Evolutionary conservation across 2,329 filamentous ascomycete genomes (phyloP).

Genomic region (Microdochium bolleyi): DNA sequence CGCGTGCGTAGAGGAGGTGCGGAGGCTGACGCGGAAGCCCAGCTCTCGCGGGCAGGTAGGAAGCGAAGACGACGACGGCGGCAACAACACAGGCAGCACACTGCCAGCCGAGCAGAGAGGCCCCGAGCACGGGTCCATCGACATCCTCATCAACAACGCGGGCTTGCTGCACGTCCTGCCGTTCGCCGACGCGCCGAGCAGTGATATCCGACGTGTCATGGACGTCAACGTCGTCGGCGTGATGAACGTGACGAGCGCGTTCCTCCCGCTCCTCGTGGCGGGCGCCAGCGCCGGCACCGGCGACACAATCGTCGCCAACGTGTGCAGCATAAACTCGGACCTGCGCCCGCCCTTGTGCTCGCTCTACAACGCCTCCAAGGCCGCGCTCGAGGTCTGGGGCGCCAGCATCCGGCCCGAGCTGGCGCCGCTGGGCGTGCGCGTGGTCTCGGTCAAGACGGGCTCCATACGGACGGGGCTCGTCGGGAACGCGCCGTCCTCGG

Average conservation of each 20-base stretch:
- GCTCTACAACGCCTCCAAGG: conserved; percentile 17
- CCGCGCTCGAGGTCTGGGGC: conserved; percentile 12
- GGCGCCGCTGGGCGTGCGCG: conserved; percentile 13
- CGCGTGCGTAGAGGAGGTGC: conserved; percentile 5
- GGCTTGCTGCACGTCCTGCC: conserved; percentile 10
- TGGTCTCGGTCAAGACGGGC: conserved; percentile 16
- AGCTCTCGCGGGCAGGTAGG: too few species aligned
- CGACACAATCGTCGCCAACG: conserved; percentile 10
- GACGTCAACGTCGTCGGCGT: conserved; percentile 13
- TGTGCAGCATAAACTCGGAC: conserved; percentile 12
- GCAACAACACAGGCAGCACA: not conserved
- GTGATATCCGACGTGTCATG: conserved; percentile 7
- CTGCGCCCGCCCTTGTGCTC: conserved; percentile 11
- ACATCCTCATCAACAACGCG: conserved; percentile 17
- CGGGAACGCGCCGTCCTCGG: conserved; percentile 9
- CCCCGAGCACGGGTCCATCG: conserved; percentile 1
- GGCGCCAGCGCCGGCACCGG: not conserved
- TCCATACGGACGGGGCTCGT: conserved; percentile 10
- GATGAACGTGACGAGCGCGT: conserved; percentile 9
- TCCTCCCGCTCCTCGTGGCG: conserved; percentile 9
- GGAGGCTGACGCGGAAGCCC: conserved; percentile 5
- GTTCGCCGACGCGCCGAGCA: conserved; percentile 9
- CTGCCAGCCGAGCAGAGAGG: not conserved
- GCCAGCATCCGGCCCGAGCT: conserved; percentile 13
- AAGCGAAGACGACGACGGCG: not conserved